Base-by-base conservation (phyloP, 2,329 filamentous ascomycete species). In the Hymenoscyphus occultus region DNA sequence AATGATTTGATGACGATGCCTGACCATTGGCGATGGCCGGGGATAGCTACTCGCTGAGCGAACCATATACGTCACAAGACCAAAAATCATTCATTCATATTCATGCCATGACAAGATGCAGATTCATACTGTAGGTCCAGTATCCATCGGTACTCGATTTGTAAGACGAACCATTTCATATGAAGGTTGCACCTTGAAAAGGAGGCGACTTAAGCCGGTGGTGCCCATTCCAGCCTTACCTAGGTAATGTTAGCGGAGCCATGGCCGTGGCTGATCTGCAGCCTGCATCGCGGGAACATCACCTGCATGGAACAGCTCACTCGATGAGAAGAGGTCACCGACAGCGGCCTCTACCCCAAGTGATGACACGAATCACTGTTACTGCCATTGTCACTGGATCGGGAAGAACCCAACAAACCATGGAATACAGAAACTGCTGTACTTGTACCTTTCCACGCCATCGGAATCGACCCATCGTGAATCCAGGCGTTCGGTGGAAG, bases 281-380 rank as follows among this genome's bases (percentile, higher is more conserved):
- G 32, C 16, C 59, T 51, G 45, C 59, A 51, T 48, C 42, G 45
- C 45, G 48, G 48, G 48, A 54, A 54, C 48, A 54, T 54, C 48
- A 54, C 9, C 48, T 28, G 45, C 45, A 54, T 22, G 3, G 59
- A 48, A 56, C 59, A 56, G 58, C 58, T 59, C 58, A 59, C 39
- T 10, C n/a, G 22, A 28, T 16, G 4, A 35, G 28, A 7, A 13
- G 48, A 19, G n/a, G n/a, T 45, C 39, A 61, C 59, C 59, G 59
- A 61, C 45, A 19, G 39, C 59, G 59, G 59, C 35, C 42, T 54
- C 31, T 9, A 61, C 2, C 39, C 31, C 19, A 19, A n/a, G 9
- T 5, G 45, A 28, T 9, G 22, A 51, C 22, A 28, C 22, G 45
- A 19, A 22, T 51, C n/a, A 19, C 42, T n/a, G 42, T 19, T 19